Percentiles rank a stretch among this genome's conserved stretches.
These are phyloP conservation scores for Nakazawaea siamensis DNA, from an alignment of 805 yeast species.

Conservation along the genomic window DNA sequence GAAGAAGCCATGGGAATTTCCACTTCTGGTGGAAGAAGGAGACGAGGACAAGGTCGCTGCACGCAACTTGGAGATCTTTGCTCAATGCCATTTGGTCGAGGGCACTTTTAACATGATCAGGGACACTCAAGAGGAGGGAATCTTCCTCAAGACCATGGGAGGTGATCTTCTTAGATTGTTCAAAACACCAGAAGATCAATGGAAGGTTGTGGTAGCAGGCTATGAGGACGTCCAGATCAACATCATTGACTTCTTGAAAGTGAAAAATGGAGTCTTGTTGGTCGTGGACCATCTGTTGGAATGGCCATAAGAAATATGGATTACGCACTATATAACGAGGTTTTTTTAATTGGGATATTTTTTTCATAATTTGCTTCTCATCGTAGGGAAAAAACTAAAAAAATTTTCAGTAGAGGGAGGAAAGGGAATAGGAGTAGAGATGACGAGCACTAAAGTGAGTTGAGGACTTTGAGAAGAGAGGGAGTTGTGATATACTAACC, in stretches of 20 bases:
- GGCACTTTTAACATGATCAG: background rate
- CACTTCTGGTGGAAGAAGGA: slow-evolving; percentile 35
- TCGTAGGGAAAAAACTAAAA: background rate
- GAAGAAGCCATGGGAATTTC: slow-evolving; percentile 79
- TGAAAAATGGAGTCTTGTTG: slow-evolving; percentile 38
- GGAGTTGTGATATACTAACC: too few species aligned
- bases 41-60: slow-evolving; percentile 35
- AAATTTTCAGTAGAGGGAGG: too few species aligned
- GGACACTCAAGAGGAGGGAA: too few species aligned
- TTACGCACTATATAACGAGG: too few species aligned
- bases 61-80: slow-evolving; percentile 30
- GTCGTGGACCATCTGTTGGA: slow-evolving; percentile 27
- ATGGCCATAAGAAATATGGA: too few species aligned
- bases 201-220: slow-evolving; percentile 24
- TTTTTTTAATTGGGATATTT: too few species aligned
- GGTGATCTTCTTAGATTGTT: slow-evolving; percentile 28
- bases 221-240: slow-evolving; percentile 18
- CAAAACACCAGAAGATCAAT: slow-evolving; percentile 24
- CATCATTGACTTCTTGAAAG: slow-evolving; percentile 26
- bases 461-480: too few species aligned
- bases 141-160: slow-evolving; percentile 22
- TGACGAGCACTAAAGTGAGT: too few species aligned
- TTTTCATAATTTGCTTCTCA: too few species aligned
- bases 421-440: too few species aligned
- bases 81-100: slow-evolving; percentile 7